phyloP scores from a whole-genome alignment of 495 filamentous ascomycete species.

The Aspergillus biplanus region DNA sequence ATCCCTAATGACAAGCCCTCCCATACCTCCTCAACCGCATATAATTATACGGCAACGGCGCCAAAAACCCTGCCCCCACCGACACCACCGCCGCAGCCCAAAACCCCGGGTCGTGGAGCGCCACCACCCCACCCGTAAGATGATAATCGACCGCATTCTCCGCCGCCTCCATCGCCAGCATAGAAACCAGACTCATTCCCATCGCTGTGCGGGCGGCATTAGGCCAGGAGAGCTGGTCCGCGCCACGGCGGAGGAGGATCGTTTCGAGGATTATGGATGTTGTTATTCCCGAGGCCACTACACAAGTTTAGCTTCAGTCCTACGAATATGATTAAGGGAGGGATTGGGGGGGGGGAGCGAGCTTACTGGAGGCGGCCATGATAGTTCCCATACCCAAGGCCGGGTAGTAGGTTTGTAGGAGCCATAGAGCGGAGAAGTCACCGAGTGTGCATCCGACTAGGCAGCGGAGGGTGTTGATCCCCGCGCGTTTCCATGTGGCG shows the following conservation, averaged over 20 bases:
- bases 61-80: constrained; percentile 46
- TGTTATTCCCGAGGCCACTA: constrained; percentile 48
- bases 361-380: constrained; percentile 34
- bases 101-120: constrained; percentile 36
- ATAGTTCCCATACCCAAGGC: constrained; percentile 41
- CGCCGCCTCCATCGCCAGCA: constrained; percentile 52
- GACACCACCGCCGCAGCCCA: constrained; percentile 42
- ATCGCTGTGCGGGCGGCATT: constrained; percentile 44
- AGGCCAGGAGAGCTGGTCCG: constrained; percentile 43
- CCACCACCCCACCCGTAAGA: constrained; percentile 48
- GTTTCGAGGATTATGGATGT: constrained; percentile 51
- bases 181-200: constrained; percentile 54
- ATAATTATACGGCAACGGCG: constrained; percentile 54
- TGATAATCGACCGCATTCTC: constrained; percentile 52
- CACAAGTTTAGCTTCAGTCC: neutral
- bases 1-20: constrained; percentile 42
- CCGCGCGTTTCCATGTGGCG: constrained; percentile 41
- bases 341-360: neutral
- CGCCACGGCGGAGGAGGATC: constrained; percentile 41
- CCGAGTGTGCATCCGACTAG: constrained; percentile 47
- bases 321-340: neutral
- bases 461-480: constrained; percentile 50
- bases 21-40: constrained; percentile 44
- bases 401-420: constrained; percentile 41
- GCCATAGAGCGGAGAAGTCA: constrained; percentile 46